These are phyloP conservation scores for Pouteria glomerata DNA, from an alignment of 148 eudicot genomes.

Conservation along the genomic window DNA sequence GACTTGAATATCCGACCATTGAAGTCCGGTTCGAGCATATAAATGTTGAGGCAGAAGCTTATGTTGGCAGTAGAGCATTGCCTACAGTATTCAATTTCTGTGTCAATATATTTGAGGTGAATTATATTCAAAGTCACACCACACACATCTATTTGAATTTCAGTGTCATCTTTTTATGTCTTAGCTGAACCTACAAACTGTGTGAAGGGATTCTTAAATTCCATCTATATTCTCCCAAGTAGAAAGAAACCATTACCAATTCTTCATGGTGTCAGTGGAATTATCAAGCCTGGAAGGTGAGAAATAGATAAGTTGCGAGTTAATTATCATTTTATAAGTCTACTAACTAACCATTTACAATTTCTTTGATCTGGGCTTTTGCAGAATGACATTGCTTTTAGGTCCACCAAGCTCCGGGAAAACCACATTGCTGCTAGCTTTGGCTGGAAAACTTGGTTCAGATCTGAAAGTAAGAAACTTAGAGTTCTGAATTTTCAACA, in stretches of 20 bases:
- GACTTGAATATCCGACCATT: constrained; percentile 40
- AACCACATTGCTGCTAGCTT: constrained; percentile 21
- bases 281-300: constrained; percentile 38
- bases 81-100: constrained; percentile 37
- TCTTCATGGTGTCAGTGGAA: constrained; percentile 37
- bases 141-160: background rate
- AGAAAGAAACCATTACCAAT: constrained; percentile 30
- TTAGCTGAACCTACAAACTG: background rate
- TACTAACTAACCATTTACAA: background rate
- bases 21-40: constrained; percentile 49
- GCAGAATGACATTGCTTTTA: constrained; percentile 34
- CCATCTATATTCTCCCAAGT: constrained; percentile 29
- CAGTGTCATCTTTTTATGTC: background rate
- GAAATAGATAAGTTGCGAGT: background rate
- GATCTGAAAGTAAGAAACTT: constrained; percentile 16
- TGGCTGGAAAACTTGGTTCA: constrained; percentile 17
- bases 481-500: background rate
- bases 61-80: constrained; percentile 40
- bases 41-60: constrained; percentile 42
- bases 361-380: background rate
- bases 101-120: constrained; percentile 35
- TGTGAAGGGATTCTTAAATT: constrained; percentile 27
- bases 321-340: background rate
- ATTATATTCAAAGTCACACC: background rate
- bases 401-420: constrained; percentile 25